A percentile compares a stretch with the other conserved stretches of the same genome.
These are phyloP conservation scores for Eucalyptus microcorys DNA, from an alignment of 345 rosid species.

Conservation along the genomic window DNA sequence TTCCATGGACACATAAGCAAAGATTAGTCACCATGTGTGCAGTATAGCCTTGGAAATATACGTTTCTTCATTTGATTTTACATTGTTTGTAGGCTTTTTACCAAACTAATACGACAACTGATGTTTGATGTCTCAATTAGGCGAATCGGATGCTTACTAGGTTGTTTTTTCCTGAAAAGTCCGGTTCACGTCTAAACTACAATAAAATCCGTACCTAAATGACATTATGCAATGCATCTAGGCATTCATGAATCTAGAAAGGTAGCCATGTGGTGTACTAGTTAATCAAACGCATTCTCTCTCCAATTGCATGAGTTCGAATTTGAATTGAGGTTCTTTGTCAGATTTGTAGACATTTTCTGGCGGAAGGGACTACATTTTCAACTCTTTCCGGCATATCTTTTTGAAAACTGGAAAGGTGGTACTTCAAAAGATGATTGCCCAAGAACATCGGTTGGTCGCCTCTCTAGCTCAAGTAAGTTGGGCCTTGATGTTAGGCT, in stretches of 20 bases:
- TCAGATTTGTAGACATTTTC: neutral
- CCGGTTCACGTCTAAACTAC: neutral
- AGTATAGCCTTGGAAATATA: neutral
- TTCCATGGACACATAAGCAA: neutral
- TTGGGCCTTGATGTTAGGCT: neutral
- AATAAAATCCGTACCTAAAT: neutral
- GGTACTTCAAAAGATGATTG: neutral
- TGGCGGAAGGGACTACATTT: neutral
- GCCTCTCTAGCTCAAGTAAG: neutral
- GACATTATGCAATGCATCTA: neutral
- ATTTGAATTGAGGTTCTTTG: neutral
- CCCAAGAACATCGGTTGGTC: neutral
- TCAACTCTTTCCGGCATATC: neutral
- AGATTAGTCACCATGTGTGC: neutral
- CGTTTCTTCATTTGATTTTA: neutral
- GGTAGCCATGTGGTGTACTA: neutral
- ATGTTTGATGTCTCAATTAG: neutral
- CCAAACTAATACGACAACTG: neutral
- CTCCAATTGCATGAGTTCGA: neutral
- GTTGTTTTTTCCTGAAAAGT: neutral
- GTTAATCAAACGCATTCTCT: neutral
- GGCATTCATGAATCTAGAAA: neutral
- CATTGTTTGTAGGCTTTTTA: neutral
- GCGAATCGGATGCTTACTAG: neutral
- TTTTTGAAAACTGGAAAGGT: neutral